A percentile compares a stretch with the other conserved stretches of the same genome.
Conservation (phyloP, 495 filamentous ascomycete genomes). For the Talaromyces borbonicus region DNA sequence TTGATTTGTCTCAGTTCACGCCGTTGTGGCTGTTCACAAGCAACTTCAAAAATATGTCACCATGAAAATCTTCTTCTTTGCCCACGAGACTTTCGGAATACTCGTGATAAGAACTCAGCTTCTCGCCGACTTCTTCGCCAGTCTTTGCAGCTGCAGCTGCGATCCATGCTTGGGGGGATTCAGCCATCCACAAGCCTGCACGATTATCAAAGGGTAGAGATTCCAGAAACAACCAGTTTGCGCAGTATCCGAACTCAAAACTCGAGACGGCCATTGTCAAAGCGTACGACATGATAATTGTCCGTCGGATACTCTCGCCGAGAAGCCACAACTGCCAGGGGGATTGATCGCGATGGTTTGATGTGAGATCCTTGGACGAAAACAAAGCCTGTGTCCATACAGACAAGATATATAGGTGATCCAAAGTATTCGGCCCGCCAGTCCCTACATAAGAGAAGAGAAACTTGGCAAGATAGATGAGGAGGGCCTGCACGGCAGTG, state of each 20-base stretch:
- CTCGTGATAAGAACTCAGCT: not conserved
- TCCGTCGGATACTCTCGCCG: not conserved
- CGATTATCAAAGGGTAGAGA: constrained; percentile 1
- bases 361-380: no score
- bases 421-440: not conserved
- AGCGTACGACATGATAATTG: constrained; percentile 2
- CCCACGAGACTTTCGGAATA: not conserved
- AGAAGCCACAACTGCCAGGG: not conserved
- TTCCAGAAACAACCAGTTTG: constrained; percentile 1
- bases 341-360: not conserved
- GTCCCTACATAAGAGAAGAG: not conserved
- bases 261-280: not conserved
- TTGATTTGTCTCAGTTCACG: no score
- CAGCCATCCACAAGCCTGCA: constrained; percentile 2
- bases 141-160: not conserved
- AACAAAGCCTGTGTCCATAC: not conserved
- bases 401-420: not conserved
- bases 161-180: constrained; percentile 2
- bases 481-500: not conserved
- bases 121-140: not conserved
- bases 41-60: not conserved
- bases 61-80: not conserved
- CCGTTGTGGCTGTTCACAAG: constrained; percentile 2
- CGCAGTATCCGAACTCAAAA: not conserved
- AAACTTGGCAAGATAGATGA: not conserved